Percentiles rank a stretch among this genome's conserved stretches.
Evolutionary conservation across 148 eudicot species (phyloP).

Genomic region (Cornus suecica): DNA sequence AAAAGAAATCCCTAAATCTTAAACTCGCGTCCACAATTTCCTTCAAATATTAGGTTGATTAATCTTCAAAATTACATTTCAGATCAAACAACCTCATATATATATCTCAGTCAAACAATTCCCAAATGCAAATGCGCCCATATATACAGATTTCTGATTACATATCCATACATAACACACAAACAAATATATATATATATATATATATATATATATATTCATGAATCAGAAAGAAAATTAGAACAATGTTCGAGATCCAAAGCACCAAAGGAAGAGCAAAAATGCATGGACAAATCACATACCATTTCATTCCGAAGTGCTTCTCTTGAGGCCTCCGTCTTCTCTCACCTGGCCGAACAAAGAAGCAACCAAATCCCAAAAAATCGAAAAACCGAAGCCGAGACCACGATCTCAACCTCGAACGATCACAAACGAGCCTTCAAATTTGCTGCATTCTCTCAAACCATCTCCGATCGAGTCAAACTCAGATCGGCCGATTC

Average conservation of each 20-base stretch:
- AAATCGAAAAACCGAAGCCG: slow-evolving; percentile 26
- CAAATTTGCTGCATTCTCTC: slow-evolving; percentile 55
- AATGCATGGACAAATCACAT: slow-evolving; percentile 10
- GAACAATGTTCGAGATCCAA: slow-evolving; percentile 18
- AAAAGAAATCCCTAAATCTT: background rate
- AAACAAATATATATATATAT: too few relatives aligned
- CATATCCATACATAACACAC: background rate
- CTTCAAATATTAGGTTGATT: background rate
- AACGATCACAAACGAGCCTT: slow-evolving; percentile 15
- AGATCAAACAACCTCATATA: slow-evolving; percentile 9
- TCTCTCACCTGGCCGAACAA: slow-evolving; percentile 20
- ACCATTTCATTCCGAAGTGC: slow-evolving; percentile 76
- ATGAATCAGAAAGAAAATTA: slow-evolving; percentile 13
- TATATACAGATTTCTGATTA: background rate
- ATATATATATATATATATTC: too few relatives aligned
- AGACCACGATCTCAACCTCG: slow-evolving; percentile 47
- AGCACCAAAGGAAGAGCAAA: background rate
- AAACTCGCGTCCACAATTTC: background rate
- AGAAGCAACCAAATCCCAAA: background rate
- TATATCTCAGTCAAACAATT: background rate
- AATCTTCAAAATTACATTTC: background rate
- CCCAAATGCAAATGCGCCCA: background rate
- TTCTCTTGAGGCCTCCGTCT: slow-evolving; percentile 44
- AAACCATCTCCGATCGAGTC: slow-evolving; percentile 22
- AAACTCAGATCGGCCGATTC: slow-evolving; percentile 38